Evolutionary conservation across 139 green algal species (phyloP).

Genomic region (Penium margaritaceum): DNA sequence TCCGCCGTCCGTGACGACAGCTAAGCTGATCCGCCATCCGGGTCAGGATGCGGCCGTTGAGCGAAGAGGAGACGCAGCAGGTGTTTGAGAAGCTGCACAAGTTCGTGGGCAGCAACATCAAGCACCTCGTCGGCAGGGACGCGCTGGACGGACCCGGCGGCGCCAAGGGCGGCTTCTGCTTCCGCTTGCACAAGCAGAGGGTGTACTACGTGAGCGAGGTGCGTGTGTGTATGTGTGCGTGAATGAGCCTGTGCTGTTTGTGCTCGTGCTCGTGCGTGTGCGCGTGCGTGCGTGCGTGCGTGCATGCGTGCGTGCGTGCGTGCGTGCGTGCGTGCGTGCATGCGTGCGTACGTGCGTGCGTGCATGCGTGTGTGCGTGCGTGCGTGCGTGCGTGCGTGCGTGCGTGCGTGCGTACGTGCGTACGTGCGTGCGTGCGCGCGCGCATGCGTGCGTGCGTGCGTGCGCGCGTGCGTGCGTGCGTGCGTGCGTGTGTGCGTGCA

Average conservation of each 20-base stretch:
- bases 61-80: slow-evolving; percentile 70
- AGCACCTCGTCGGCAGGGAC: slow-evolving; percentile 72
- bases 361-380: too few species aligned
- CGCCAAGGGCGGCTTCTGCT: slow-evolving; percentile 68
- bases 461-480: neutral
- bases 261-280: too few species aligned
- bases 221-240: too few species aligned
- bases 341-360: too few species aligned
- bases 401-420: too few species aligned
- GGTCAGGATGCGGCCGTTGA: slow-evolving; percentile 38
- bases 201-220: slow-evolving; percentile 94
- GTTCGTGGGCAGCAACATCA: slow-evolving; percentile 94
- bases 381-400: too few species aligned
- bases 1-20: too few species aligned
- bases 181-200: slow-evolving; percentile 83
- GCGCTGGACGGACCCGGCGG: slow-evolving; percentile 22
- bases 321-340: too few species aligned
- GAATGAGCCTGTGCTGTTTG: too few species aligned
- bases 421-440: neutral
- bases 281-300: too few species aligned
- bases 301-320: too few species aligned
- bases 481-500: neutral
- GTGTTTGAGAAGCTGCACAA: slow-evolving; percentile 99
- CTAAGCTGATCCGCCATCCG: too few species aligned
- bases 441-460: neutral